Percentiles rank a stretch among this genome's conserved stretches.
phyloP scores from a whole-genome alignment of 2,329 filamentous ascomycete genomes.

The Aspergillus candidus region DNA sequence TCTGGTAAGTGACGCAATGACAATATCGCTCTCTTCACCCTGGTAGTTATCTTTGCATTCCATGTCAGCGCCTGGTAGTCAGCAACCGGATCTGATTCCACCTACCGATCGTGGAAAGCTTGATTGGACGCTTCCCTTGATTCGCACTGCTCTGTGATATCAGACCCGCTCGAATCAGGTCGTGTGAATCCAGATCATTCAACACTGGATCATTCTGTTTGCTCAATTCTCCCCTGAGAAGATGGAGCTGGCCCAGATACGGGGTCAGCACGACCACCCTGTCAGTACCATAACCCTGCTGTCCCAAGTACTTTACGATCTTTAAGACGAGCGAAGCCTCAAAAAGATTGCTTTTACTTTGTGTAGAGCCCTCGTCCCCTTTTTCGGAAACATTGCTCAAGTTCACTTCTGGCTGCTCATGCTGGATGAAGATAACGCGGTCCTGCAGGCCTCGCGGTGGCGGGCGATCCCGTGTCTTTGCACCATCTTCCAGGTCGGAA shows the following conservation, averaged over 20 bases:
- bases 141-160: constrained; percentile 49
- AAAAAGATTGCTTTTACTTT: constrained; percentile 57
- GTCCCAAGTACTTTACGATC: constrained; percentile 60
- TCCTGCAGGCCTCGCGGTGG: constrained; percentile 52
- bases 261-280: constrained; percentile 65
- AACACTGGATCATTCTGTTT: constrained; percentile 58
- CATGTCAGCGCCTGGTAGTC: not conserved
- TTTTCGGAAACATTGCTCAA: constrained; percentile 42
- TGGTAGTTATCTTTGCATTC: constrained; percentile 62
- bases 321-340: constrained; percentile 63
- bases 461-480: constrained; percentile 44
- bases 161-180: constrained; percentile 58
- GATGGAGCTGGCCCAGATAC: constrained; percentile 62
- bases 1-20: constrained; percentile 61
- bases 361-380: constrained; percentile 44
- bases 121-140: constrained; percentile 48
- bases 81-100: not conserved
- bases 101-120: constrained; percentile 65
- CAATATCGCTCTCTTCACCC: constrained; percentile 69
- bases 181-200: constrained; percentile 61
- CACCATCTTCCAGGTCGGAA: constrained; percentile 53
- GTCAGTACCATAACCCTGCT: constrained; percentile 63
- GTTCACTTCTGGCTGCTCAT: constrained; percentile 49
- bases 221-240: constrained; percentile 50
- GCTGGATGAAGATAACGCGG: constrained; percentile 62